Evolutionary conservation across 2,329 filamentous ascomycete genomes (phyloP), one percentile per base, ranked within the genome.

Genomic region (Xylariaceae sp.): DNA sequence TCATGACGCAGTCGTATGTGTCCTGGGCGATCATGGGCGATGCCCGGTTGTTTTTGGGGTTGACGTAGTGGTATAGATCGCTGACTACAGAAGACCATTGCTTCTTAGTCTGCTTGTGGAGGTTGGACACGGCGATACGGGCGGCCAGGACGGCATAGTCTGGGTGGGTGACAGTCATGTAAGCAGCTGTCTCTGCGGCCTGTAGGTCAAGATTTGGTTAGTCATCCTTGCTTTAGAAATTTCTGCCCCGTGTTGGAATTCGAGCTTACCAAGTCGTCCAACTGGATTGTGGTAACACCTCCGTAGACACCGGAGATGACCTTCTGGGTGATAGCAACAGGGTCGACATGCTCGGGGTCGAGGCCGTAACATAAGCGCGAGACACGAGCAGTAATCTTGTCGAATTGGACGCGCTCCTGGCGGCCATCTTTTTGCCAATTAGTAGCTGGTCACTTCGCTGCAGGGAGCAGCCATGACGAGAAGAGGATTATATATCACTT

Each of bases 101-200:
- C 81, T 99, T 99, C 83, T 97, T 97, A 58, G 94, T 99, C 81
- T 99, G 94, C 77, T 99, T 99, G 85, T 99, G 94, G 52, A 99
- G 87, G 77, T 99, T 99, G 66, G 94, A 99, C 48, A 99, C 94
- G 62, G 94, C 94, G 68, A 99, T 97, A 75, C 94, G 91, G 59
- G 94, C 94, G 58, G 94, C 94, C 52, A 99, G 90, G 68, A 97
- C 95, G 69, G 94, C 94, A 71, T 99, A 99, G 76, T 99, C 94
- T 65, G 94, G 94, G 71, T 99, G 94, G 56, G 92, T 99, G 62
- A 96, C 92, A 54, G 94, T 99, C 94, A 99, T 99, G 78, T 99
- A 99, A 51, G 94, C 94, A 63, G 94, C 94, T 64, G 94, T 99
- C 77, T 99, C 94, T 64, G 94, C 94, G 67, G 94, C 94, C 92